Evolutionary conservation across 78 protist genomes (phyloP).

Genomic region (Emiliania huxleyi): DNA sequence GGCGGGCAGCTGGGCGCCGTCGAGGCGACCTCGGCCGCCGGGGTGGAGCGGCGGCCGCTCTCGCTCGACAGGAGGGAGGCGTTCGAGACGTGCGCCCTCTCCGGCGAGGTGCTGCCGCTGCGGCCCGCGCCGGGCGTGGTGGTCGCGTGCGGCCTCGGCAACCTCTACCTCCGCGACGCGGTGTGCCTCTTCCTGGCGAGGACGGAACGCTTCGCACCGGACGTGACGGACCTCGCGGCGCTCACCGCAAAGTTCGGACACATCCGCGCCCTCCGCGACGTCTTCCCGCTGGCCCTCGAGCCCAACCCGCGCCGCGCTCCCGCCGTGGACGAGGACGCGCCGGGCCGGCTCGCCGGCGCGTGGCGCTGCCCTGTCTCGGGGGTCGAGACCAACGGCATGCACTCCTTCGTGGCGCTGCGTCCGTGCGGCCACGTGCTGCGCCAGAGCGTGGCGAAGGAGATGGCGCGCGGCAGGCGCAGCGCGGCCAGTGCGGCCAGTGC

Average conservation of each 20-base stretch:
- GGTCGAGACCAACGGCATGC: not conserved
- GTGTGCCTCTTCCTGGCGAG: not conserved
- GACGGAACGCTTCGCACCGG: not conserved
- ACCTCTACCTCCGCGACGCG: not conserved
- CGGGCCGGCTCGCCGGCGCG: not conserved
- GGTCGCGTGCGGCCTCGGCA: not conserved
- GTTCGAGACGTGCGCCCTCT: not conserved
- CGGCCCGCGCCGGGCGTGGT: not conserved
- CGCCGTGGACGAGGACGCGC: not conserved
- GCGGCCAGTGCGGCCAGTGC: not conserved
- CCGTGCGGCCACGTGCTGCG: constrained; percentile 4
- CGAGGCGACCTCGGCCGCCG: not conserved
- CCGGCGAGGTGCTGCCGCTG: not conserved
- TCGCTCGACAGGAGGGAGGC: not conserved
- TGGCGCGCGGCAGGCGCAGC: not conserved
- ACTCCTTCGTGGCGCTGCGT: not conserved
- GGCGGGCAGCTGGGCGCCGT: not conserved
- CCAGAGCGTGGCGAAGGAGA: not conserved
- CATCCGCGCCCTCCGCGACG: not conserved
- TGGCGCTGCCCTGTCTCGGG: not conserved
- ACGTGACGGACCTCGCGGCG: not conserved
- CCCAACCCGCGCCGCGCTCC: not conserved
- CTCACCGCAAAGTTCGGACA: not conserved
- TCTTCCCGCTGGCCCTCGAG: not conserved
- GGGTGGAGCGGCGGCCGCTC: not conserved